Conservation (phyloP, 2,329 filamentous ascomycete genomes). For the Aureobasidium leucospermi region DNA sequence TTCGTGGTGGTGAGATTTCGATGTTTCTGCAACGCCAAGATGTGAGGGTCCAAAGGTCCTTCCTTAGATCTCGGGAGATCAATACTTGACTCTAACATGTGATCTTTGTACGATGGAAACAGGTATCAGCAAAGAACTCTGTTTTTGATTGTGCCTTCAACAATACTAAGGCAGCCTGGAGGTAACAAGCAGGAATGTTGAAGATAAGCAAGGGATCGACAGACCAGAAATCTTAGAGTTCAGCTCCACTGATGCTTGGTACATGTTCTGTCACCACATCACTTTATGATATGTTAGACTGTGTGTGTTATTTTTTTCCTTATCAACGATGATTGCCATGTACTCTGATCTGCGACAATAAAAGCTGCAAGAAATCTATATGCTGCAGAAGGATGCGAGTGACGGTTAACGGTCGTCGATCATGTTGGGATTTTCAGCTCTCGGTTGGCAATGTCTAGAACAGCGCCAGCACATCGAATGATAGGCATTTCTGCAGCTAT, state of each 20-base stretch:
- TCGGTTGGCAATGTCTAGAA: neutral
- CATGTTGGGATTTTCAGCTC: neutral
- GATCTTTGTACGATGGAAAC: neutral
- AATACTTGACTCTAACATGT: neutral
- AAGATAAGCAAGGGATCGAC: too few relatives aligned
- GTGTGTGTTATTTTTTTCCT: too few relatives aligned
- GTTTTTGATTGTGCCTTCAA: too few relatives aligned
- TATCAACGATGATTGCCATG: neutral
- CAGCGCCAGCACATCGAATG: neutral
- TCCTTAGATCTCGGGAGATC: neutral
- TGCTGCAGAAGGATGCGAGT: neutral
- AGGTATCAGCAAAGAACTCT: too few relatives aligned
- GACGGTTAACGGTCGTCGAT: neutral
- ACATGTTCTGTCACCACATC: too few relatives aligned
- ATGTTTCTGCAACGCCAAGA: neutral
- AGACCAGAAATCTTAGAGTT: too few relatives aligned
- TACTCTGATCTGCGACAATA: neutral
- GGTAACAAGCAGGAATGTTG: too few relatives aligned
- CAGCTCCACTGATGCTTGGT: too few relatives aligned
- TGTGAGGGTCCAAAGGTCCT: neutral
- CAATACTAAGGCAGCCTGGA: too few relatives aligned
- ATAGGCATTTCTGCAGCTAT: neutral
- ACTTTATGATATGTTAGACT: too few relatives aligned
- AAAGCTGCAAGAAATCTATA: neutral
- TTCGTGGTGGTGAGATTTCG: neutral